phyloP scores from a whole-genome alignment of 163 green algal genomes.

The Prototheca cutis region DNA sequence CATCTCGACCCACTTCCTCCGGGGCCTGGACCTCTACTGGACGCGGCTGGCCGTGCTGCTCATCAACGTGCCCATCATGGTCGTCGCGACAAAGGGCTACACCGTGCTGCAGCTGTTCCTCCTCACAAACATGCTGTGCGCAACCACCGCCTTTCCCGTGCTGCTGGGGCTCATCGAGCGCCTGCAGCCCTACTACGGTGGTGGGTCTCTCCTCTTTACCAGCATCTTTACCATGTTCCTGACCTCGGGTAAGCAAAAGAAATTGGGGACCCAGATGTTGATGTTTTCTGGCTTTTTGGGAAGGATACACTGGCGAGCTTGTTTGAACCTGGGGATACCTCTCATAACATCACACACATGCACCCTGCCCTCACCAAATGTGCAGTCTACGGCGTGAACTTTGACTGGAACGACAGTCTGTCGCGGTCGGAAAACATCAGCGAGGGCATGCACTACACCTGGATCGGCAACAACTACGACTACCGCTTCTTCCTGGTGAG shows the following conservation, averaged over 20 bases:
- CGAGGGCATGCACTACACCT: slow-evolving; percentile 23
- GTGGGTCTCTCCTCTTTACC: slow-evolving; percentile 22
- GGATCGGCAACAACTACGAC: slow-evolving; percentile 28
- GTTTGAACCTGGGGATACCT: too few relatives aligned
- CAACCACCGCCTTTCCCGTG: slow-evolving; percentile 31
- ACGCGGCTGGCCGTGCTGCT: slow-evolving; percentile 40
- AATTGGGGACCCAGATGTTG: too few relatives aligned
- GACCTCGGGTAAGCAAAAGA: too few relatives aligned
- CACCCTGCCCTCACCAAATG: too few relatives aligned
- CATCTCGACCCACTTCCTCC: slow-evolving; percentile 42
- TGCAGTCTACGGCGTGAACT: slow-evolving; percentile 18
- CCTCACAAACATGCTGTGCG: slow-evolving; percentile 41
- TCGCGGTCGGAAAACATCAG: slow-evolving; percentile 3
- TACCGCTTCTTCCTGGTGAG: slow-evolving; percentile 31
- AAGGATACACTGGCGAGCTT: too few relatives aligned
- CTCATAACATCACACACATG: too few relatives aligned
- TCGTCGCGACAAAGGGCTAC: slow-evolving; percentile 29
- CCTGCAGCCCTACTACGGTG: slow-evolving; percentile 11
- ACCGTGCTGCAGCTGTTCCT: slow-evolving; percentile 46
- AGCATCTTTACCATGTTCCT: slow-evolving; percentile 15
- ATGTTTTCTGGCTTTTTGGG: too few relatives aligned
- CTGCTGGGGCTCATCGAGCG: slow-evolving; percentile 22
- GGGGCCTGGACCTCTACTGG: slow-evolving; percentile 27
- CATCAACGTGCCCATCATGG: slow-evolving; percentile 56
- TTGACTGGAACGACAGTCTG: background rate